phyloP scores from a whole-genome alignment of 1,284 basidiomycete species.

The Mycosarcoma mackinlayi region DNA sequence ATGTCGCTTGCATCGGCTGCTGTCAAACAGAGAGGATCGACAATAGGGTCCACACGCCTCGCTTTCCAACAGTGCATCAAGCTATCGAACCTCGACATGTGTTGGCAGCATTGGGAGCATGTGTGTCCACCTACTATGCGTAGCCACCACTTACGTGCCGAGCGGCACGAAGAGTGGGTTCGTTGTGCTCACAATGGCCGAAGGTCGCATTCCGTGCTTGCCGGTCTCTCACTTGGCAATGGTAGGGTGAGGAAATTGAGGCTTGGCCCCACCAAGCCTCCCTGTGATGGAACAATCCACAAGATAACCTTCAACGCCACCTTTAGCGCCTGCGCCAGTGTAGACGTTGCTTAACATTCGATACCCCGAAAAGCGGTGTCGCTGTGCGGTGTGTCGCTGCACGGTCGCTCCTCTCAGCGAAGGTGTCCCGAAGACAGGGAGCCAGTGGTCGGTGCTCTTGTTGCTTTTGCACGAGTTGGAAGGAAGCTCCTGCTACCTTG shows the following conservation, averaged over 20 bases:
- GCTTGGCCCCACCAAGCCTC: background rate
- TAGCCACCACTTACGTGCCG: no score
- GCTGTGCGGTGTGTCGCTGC: background rate
- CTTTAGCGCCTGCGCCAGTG: background rate
- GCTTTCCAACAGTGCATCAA: background rate
- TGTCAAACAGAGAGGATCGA: background rate
- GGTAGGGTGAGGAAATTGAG: no score
- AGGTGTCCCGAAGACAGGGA: background rate
- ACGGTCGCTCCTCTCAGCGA: no score
- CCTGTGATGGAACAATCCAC: background rate
- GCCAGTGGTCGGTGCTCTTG: no score
- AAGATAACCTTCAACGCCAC: no score
- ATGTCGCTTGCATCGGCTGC: constrained; percentile 28
- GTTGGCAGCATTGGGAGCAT: no score
- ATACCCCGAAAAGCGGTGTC: background rate
- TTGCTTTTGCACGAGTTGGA: background rate
- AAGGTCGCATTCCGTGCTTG: constrained; percentile 9
- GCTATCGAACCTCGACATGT: background rate
- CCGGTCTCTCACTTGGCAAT: background rate
- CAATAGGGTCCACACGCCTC: constrained; percentile 1
- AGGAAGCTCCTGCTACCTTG: no score
- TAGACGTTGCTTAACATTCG: constrained; percentile 10
- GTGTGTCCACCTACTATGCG: no score
- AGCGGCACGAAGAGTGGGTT: no score
- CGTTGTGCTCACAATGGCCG: no score